Conservation (phyloP, 1,139 yeast species). For the Spencermartinsiella ligniputridi region DNA sequence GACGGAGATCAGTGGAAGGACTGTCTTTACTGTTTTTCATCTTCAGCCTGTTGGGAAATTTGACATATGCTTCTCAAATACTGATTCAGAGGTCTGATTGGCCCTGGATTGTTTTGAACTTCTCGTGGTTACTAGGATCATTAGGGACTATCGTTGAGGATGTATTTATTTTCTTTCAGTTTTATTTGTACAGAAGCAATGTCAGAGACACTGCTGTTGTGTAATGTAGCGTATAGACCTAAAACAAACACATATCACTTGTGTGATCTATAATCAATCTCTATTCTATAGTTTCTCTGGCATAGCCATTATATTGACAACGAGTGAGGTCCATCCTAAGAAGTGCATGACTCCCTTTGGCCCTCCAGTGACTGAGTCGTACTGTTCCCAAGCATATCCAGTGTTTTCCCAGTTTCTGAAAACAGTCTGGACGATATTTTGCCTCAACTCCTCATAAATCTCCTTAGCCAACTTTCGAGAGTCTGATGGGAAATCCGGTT, state of each 20-base stretch:
- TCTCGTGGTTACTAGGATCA: constrained; percentile 73
- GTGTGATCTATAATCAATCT: background rate
- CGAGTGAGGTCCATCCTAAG: constrained; percentile 90
- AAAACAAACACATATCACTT: background rate
- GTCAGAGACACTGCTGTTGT: constrained; percentile 11
- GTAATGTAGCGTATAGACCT: too few species aligned
- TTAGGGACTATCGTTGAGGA: constrained; percentile 72
- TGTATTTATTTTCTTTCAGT: constrained; percentile 57
- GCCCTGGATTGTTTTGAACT: constrained; percentile 55
- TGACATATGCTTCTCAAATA: constrained; percentile 74
- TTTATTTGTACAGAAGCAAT: constrained; percentile 44
- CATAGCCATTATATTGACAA: constrained; percentile 77
- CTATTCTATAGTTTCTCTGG: constrained; percentile 43
- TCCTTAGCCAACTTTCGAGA: constrained; percentile 37
- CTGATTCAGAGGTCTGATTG: constrained; percentile 59
- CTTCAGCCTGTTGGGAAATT: constrained; percentile 69
- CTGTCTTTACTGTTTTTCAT: constrained; percentile 69
- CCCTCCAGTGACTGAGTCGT: constrained; percentile 68
- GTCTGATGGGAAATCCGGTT: constrained; percentile 17
- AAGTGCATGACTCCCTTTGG: constrained; percentile 86
- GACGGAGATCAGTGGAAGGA: constrained; percentile 67
- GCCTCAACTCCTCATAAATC: constrained; percentile 56
- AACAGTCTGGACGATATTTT: constrained; percentile 64
- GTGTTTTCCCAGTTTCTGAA: constrained; percentile 64
- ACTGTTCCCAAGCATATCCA: constrained; percentile 90